Evolutionary conservation across 164 flowering plant species (phyloP).

Genomic region (Taxillus chinensis): DNA sequence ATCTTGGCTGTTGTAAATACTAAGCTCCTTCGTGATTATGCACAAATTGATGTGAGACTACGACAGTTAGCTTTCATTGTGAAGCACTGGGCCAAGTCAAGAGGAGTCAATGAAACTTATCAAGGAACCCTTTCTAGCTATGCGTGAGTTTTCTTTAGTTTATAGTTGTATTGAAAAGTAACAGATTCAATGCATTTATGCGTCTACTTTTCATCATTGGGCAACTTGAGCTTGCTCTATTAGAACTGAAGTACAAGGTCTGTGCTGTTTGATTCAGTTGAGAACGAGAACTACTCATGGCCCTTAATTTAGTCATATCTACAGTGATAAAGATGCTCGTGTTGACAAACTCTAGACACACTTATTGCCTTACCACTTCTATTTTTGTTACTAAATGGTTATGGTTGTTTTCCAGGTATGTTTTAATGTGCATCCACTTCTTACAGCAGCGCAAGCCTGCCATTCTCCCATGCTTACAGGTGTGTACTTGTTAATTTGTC

Average conservation of each 20-base stretch:
- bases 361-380: not conserved
- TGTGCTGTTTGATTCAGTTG: not conserved
- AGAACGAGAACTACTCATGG: not conserved
- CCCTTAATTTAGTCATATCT: not conserved
- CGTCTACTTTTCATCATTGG: not conserved
- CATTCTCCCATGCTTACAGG: conserved; percentile 98
- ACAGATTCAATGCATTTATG: not conserved
- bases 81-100: conserved; percentile 95
- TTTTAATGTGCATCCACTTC: conserved; percentile 97
- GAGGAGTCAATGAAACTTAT: conserved; percentile 90
- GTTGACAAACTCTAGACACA: not conserved
- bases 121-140: conserved; percentile 97
- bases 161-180: not conserved
- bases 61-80: conserved; percentile 86
- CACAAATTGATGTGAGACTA: conserved; percentile 72
- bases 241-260: not conserved
- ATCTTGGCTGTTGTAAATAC: conserved; percentile 91
- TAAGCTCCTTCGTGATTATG: conserved; percentile 87
- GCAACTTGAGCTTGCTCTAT: not conserved
- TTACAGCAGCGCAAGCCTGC: conserved; percentile 85
- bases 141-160: conserved; percentile 58
- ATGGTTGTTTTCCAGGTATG: conserved; percentile 61
- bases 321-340: not conserved
- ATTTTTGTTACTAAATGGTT: conserved; percentile 4
- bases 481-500: conserved; percentile 12